Evolutionary conservation across 129 eudicot genomes (phyloP).

Genomic region (Sambucus nigra): DNA sequence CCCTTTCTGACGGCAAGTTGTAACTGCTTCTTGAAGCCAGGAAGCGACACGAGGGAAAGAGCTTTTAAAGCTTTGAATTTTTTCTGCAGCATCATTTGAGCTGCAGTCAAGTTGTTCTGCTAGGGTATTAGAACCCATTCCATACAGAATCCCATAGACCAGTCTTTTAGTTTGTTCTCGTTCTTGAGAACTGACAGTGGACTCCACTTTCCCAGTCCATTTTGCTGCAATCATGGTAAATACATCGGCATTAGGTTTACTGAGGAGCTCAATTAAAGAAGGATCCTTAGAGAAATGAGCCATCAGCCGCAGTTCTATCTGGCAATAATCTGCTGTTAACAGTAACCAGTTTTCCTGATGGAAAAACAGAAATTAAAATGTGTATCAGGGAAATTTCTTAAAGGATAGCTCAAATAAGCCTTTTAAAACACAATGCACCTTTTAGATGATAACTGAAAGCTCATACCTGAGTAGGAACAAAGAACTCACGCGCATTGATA

Average conservation of each 20-base stretch:
- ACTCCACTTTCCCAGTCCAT: conserved; percentile 71
- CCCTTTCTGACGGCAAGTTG: conserved; percentile 73
- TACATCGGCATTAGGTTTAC: conserved; percentile 65
- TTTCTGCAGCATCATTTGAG: conserved; percentile 70
- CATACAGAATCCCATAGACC: conserved; percentile 86
- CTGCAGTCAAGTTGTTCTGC: conserved; percentile 93
- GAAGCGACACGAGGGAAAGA: conserved; percentile 85
- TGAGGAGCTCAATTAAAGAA: conserved; percentile 66
- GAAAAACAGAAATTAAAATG: conserved; percentile 5
- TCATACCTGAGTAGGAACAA: conserved; percentile 73
- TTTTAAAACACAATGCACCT: no score
- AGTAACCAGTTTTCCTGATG: conserved; percentile 88
- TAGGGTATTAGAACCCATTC: conserved; percentile 83
- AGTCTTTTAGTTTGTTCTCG: conserved; percentile 87
- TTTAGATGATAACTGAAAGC: no score
- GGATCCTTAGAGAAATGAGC: conserved; percentile 91
- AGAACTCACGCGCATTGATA: conserved; percentile 86
- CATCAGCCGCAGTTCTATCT: conserved; percentile 92
- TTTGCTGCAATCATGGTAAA: conserved; percentile 84
- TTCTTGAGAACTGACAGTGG: conserved; percentile 50
- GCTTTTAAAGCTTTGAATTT: conserved; percentile 67
- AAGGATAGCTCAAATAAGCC: no score
- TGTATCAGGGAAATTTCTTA: background rate
- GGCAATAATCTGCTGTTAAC: conserved; percentile 96
- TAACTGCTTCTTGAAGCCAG: conserved; percentile 91